Base-by-base conservation (phyloP, 169 alveolate species). In the Cyclospora cayetanensis region DNA sequence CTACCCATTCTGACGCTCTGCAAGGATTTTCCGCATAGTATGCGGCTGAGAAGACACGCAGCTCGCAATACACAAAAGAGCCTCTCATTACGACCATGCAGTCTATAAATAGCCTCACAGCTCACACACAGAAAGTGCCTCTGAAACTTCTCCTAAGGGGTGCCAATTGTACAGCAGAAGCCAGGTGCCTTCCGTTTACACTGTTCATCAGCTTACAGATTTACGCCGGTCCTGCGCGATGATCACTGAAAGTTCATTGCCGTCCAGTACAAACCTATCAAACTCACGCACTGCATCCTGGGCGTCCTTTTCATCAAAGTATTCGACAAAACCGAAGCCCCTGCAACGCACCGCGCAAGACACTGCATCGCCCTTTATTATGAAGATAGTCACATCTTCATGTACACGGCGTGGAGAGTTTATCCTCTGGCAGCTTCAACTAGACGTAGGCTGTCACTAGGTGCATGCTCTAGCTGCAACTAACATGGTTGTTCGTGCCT, bases 241-340 rank as follows among this genome's bases (percentile, higher is more conserved):
- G 84, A 96, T 96, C 29, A 97, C 97, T 60, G 95, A 92, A 50
- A 97, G 91, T 25, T 95, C 96, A 84, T 94, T 96, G 29, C 99
- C 99, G 92, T 97, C 98, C 39, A 97, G 91, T 46, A 94, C 89
- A 34, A 96, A 93, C 29, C 97, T 96, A 90, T 97, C 99, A 89
- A 97, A 95, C 89, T 93, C 94, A 84, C 94, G 95, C 31, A 97
- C 94, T 18, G 99, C 99, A 50, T 96, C 97, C 60, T 95, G 91
- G 42, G 98, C 99, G 46, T 95, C 97, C 80, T 94, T 93, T 42
- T 96, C 96, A 27, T 97, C 97, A 90, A 90, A 94, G 88, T 95
- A 97, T 90, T 97, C 99, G 4, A 97, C 98, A 74, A 97, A 97
- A 1, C 99, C 98, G 68, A 97, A 97, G 12, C 99, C 99, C 80